Evolutionary conservation across 495 filamentous ascomycete genomes (phyloP).

Genomic region (Thermothielavioides terrestris): DNA sequence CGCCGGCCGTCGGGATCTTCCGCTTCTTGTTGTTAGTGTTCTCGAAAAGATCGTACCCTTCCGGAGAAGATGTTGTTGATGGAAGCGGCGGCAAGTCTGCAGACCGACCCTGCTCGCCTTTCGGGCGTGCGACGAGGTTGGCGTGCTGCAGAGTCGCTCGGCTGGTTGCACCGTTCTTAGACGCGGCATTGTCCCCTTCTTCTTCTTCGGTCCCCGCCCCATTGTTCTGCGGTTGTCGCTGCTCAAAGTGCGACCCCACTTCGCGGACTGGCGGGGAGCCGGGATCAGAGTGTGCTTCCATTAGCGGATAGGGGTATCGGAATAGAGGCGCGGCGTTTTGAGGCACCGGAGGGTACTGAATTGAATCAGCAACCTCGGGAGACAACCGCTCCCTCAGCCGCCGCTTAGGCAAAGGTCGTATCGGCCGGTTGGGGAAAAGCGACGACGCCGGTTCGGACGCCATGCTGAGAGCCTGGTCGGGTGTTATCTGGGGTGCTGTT

Average conservation of each 20-base stretch:
- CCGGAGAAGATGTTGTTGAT: slow-evolving; percentile 51
- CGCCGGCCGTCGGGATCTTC: slow-evolving; percentile 87
- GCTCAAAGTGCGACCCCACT: slow-evolving; percentile 18
- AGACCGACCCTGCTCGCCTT: slow-evolving; percentile 30
- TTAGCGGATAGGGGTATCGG: slow-evolving; percentile 55
- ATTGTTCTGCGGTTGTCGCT: slow-evolving; percentile 20
- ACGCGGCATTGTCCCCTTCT: slow-evolving; percentile 26
- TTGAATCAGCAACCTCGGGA: slow-evolving; percentile 70
- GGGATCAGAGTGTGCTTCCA: slow-evolving; percentile 27
- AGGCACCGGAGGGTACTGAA: slow-evolving; percentile 69
- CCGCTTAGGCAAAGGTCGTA: slow-evolving; percentile 85
- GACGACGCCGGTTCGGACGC: slow-evolving; percentile 67
- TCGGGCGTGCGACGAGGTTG: slow-evolving; percentile 19
- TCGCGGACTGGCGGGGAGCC: slow-evolving; percentile 14
- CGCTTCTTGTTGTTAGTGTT: slow-evolving; percentile 99
- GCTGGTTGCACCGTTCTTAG: slow-evolving; percentile 12
- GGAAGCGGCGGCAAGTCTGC: slow-evolving; percentile 36
- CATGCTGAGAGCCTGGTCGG: slow-evolving; percentile 32
- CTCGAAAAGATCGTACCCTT: slow-evolving; percentile 95
- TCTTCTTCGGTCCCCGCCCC: slow-evolving; percentile 28
- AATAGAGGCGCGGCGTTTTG: slow-evolving; percentile 62
- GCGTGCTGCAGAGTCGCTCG: slow-evolving; percentile 20
- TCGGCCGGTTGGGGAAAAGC: slow-evolving; percentile 78
- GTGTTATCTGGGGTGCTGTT: slow-evolving; percentile 12
- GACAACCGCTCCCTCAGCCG: slow-evolving; percentile 77